Conservation (phyloP, 495 filamentous ascomycete genomes). For the Hyphodiscus hymeniophilus region DNA sequence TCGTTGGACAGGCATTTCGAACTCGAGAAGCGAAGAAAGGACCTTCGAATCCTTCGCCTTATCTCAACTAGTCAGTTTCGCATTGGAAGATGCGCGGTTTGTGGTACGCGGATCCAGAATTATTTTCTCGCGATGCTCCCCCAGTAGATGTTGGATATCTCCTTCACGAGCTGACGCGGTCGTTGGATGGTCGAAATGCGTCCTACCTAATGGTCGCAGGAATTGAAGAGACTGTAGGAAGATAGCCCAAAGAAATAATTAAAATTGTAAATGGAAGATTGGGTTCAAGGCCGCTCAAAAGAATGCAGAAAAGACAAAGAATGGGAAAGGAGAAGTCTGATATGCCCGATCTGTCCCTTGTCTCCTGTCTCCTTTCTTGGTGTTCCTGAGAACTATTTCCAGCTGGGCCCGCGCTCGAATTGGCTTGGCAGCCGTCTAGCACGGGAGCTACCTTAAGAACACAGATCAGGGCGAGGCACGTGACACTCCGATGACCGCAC, state of each 20-base stretch:
- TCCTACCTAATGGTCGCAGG: not conserved
- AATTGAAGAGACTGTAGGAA: not conserved
- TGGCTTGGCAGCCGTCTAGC: not conserved
- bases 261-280: no score
- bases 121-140: no score
- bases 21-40: not conserved
- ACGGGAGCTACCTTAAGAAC: not conserved
- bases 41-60: not conserved
- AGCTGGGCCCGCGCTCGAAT: no score
- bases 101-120: no score
- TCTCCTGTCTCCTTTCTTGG: not conserved
- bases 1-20: slow-evolving; percentile 42
- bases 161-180: not conserved
- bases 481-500: slow-evolving; percentile 13
- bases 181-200: not conserved
- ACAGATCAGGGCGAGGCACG: no score
- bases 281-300: no score
- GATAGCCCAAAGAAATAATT: not conserved
- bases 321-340: no score
- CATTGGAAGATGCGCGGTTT: not conserved
- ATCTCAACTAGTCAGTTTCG: slow-evolving; percentile 1
- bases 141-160: not conserved
- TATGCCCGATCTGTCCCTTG: no score
- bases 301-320: no score
- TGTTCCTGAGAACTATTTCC: not conserved